phyloP scores from a whole-genome alignment of 345 rosid genomes.

The Eucalyptus cloeziana region DNA sequence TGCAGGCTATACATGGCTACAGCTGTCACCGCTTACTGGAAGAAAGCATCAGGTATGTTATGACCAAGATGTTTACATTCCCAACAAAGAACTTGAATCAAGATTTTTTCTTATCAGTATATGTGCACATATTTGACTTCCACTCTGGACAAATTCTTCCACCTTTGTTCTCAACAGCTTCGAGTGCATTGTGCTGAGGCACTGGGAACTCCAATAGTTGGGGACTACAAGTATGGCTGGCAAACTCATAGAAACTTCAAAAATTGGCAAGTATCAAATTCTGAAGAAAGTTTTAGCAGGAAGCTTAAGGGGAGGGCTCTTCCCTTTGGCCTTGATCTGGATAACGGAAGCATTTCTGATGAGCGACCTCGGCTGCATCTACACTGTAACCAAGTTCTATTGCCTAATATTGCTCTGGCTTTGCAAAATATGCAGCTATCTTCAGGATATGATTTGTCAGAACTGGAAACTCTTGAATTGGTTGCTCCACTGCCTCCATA shows the following conservation, averaged over 20 bases:
- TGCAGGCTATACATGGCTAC: constrained; percentile 90
- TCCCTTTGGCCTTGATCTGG: constrained; percentile 64
- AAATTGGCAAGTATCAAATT: constrained; percentile 7
- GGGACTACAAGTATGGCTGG: constrained; percentile 92
- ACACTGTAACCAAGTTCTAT: constrained; percentile 63
- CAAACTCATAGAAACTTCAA: constrained; percentile 54
- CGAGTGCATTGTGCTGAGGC: constrained; percentile 97
- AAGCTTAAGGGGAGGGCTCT: constrained; percentile 3
- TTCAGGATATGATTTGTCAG: constrained; percentile 32
- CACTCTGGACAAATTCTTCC: background rate
- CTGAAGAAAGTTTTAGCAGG: background rate
- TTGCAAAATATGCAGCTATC: constrained; percentile 16
- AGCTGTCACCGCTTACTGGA: constrained; percentile 81
- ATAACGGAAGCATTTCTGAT: constrained; percentile 57
- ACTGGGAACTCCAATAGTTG: constrained; percentile 86
- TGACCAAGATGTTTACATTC: background rate
- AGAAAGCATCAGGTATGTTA: constrained; percentile 84
- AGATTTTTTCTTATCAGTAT: background rate
- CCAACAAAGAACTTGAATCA: background rate
- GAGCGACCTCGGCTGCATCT: constrained; percentile 79
- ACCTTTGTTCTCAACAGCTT: constrained; percentile 28
- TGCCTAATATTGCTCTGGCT: constrained; percentile 64
- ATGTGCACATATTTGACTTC: background rate
- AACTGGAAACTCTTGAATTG: constrained; percentile 35
- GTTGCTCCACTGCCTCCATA: constrained; percentile 76